phyloP scores from a whole-genome alignment of 73 alveolate genomes.

The Blepharisma japonicum region DNA sequence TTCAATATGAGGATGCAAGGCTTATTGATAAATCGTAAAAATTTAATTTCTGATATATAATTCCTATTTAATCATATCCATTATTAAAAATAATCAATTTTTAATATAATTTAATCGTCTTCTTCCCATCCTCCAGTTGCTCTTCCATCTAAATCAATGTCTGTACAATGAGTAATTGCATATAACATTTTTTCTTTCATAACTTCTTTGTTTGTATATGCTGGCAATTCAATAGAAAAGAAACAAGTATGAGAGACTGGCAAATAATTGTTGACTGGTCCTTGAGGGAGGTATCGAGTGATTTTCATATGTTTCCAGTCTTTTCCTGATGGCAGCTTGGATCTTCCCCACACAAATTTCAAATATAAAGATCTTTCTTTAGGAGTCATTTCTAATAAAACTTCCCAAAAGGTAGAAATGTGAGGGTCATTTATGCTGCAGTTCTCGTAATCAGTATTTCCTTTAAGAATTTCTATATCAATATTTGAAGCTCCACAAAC shows the following conservation, averaged over 20 bases:
- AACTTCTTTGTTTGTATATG: slow-evolving; percentile 69
- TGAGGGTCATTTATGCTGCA: slow-evolving; percentile 49
- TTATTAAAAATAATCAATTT: no score
- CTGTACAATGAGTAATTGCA: slow-evolving; percentile 87
- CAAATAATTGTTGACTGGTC: slow-evolving; percentile 33
- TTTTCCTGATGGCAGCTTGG: slow-evolving; percentile 60
- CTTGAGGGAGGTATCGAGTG: slow-evolving; percentile 19
- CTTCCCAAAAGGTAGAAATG: slow-evolving; percentile 74
- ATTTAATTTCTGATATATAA: no score
- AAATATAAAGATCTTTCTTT: slow-evolving; percentile 75
- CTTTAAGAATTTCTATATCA: slow-evolving; percentile 74
- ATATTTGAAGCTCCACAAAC: slow-evolving; percentile 84
- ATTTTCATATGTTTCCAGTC: slow-evolving; percentile 27
- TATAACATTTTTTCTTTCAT: slow-evolving; percentile 68
- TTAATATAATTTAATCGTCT: not conserved
- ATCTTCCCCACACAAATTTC: slow-evolving; percentile 91
- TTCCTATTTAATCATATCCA: no score
- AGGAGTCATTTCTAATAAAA: slow-evolving; percentile 59
- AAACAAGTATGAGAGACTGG: slow-evolving; percentile 86
- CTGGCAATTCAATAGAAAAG: slow-evolving; percentile 73
- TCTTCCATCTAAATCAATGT: slow-evolving; percentile 60
- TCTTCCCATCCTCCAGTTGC: slow-evolving; percentile 33
- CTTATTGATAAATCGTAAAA: no score
- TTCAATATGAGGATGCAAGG: no score
- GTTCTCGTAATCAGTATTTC: slow-evolving; percentile 75